Base-by-base conservation (phyloP, 2,329 filamentous ascomycete genomes). In the Clarireedia monteithiana region DNA sequence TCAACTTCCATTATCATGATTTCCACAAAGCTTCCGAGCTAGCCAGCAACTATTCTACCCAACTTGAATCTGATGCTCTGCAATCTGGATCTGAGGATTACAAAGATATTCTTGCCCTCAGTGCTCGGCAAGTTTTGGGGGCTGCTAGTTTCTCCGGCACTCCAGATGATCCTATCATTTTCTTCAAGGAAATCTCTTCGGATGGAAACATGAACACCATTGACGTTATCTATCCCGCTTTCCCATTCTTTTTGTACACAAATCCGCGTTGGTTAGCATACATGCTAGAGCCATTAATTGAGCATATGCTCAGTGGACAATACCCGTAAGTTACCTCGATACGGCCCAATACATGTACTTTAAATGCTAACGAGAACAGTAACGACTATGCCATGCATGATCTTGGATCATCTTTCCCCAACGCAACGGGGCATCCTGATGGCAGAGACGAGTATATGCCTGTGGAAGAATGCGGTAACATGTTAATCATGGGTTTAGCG, bases 181-280 rank as follows among this genome's bases (percentile, higher is more conserved):
- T 94, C 71, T 73, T 92, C 58, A 94, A 94, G 68, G 89, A 94
- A 69, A 92, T 94, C 55, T 90, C 87, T 1, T 91, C 86, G 2
- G 88, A 92, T 64, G 89, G 89, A 4, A 92, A 95, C 65, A 85
- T 85, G 69, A 89, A 94, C 68, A 94, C 89, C 0, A 86, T 94
- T 10, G 88, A 92, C 72, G 88, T 95, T 56, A 92, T 95, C 64
- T 94, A 91, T 74, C 89, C 89, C 0, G 80, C 88, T 0, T 91
- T 90, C 71, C 88, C 89, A 0, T 94, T 92, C 76, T 92, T 92
- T 74, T 70, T 92, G 20, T 94, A 92, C 67, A 91, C 88, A 17
- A 91, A 91, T 63, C 89, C 89, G 2, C 77, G 82, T 57, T 92
- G 88, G 88, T 74, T 91, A 56, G 86, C 84, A 1, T 91, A 91